These are phyloP conservation scores for Jimgerdemannia lactiflua DNA, from an alignment of 192 early-diverging fungal genomes.

Conservation along the genomic window DNA sequence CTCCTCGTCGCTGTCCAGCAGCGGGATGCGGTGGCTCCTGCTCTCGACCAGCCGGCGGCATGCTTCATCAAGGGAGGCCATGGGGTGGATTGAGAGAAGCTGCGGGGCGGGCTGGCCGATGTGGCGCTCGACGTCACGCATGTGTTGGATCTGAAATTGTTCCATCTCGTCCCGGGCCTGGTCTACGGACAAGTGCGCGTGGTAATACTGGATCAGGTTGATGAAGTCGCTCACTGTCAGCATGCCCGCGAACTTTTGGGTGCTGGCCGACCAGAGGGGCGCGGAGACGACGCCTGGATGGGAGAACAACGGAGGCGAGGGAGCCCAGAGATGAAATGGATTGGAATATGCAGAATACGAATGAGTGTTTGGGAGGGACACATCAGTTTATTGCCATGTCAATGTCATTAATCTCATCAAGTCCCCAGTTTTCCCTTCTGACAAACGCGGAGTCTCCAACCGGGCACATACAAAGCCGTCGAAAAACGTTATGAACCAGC, in stretches of 20 bases:
- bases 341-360: neutral
- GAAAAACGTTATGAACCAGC: too few relatives aligned
- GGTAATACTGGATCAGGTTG: conserved; percentile 91
- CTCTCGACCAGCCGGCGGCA: conserved; percentile 75
- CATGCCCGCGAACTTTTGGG: conserved; percentile 89
- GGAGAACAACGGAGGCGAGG: conserved; percentile 6
- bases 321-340: neutral
- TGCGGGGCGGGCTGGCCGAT: conserved; percentile 59
- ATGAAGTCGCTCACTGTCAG: conserved; percentile 96
- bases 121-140: conserved; percentile 62
- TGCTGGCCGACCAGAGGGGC: conserved; percentile 82
- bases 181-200: conserved; percentile 72
- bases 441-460: too few relatives aligned
- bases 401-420: too few relatives aligned
- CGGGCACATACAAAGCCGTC: too few relatives aligned
- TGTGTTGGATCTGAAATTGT: conserved; percentile 63
- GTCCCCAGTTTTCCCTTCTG: too few relatives aligned
- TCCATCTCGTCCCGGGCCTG: conserved; percentile 89
- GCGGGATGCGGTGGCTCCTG: conserved; percentile 83
- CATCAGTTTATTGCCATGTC: too few relatives aligned
- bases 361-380: neutral
- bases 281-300: conserved; percentile 85
- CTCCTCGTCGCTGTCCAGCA: conserved; percentile 79
- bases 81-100: conserved; percentile 79
- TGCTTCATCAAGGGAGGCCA: conserved; percentile 85